Evolutionary conservation across 75 land plant species (phyloP).

Genomic region (Azolla pinnata): DNA sequence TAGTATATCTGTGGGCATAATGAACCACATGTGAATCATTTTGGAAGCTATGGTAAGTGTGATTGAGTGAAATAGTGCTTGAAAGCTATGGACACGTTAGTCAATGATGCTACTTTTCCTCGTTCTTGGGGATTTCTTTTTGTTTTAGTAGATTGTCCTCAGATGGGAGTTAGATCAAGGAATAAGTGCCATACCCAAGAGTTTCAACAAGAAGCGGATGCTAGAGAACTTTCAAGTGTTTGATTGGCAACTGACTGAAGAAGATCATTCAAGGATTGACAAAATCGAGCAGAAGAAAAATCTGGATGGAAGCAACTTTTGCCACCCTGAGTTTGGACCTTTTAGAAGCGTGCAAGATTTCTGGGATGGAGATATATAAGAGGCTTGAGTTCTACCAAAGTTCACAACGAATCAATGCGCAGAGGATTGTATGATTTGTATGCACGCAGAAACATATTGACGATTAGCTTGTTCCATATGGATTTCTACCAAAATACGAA

Average conservation of each 20-base stretch:
- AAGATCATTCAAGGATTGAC: constrained; percentile 19
- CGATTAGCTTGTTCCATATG: too few species aligned
- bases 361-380: constrained; percentile 42
- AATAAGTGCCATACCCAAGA: constrained; percentile 20
- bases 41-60: too few species aligned
- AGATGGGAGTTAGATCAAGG: constrained; percentile 27
- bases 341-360: constrained; percentile 27
- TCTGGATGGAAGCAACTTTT: not conserved
- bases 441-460: too few species aligned
- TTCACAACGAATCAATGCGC: too few species aligned
- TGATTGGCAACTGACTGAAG: constrained; percentile 26
- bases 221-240: constrained; percentile 27
- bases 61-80: not conserved
- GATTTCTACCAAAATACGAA: too few species aligned
- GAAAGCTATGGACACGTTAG: constrained; percentile 25
- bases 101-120: too few species aligned
- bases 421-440: too few species aligned
- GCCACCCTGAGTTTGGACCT: constrained; percentile 16
- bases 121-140: too few species aligned
- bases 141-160: constrained; percentile 17
- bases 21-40: too few species aligned
- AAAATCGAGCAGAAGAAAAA: constrained; percentile 10
- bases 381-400: too few species aligned
- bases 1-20: too few species aligned
- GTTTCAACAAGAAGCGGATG: constrained; percentile 31